Evolutionary conservation across 768 basidiomycete species (phyloP), one percentile per base, ranked within the genome.

Genomic region (Psilocybe subaeruginosa): DNA sequence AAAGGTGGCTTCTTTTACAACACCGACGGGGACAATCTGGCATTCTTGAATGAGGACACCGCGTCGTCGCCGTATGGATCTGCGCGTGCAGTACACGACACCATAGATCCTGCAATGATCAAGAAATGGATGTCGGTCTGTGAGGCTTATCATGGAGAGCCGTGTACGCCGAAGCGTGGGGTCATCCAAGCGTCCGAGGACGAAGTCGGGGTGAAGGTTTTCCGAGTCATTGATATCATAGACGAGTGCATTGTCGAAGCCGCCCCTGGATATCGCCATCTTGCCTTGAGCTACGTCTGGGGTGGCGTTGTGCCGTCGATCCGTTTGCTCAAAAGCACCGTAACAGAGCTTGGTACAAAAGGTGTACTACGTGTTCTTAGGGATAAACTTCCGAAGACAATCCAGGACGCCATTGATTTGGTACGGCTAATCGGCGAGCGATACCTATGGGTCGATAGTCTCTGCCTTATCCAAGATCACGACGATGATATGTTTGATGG

Each of bases 371-470:
- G 16, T 7, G 14, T 8, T 12, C 5, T 59, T 11, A 49, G 29
- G 8, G 16, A 59, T 5, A 12, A 14, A 5, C 11, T 59, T 11
- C 58, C 58, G 3, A 52, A 16, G 29, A 53, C 58, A 12, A 59
- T 59, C 23, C n/a, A 11, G 9, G 51, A 59, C 29, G 58, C 58
- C 0, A 59, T 59, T 8, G 43, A 59, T n/a, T 47, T 59, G 17
- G 51, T 54, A 8, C 23, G 17, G 23, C 11, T 52, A 5, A 52
- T 59, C 8, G 51, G 51, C 12, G 58, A 59, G n/a, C 50, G 58
- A 16, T 59, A 59, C 43, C 51, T 59, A 3, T 59, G 58, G 58
- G 52, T 59, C 8, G 58, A 59, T 29, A 59, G 50, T 17, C 58
- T 59, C 9, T 59, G 58, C 29, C 29, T 59, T 4, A 47, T 59